Evolutionary conservation across 148 eudicot genomes (phyloP).

Genomic region (Diospyros kaki): DNA sequence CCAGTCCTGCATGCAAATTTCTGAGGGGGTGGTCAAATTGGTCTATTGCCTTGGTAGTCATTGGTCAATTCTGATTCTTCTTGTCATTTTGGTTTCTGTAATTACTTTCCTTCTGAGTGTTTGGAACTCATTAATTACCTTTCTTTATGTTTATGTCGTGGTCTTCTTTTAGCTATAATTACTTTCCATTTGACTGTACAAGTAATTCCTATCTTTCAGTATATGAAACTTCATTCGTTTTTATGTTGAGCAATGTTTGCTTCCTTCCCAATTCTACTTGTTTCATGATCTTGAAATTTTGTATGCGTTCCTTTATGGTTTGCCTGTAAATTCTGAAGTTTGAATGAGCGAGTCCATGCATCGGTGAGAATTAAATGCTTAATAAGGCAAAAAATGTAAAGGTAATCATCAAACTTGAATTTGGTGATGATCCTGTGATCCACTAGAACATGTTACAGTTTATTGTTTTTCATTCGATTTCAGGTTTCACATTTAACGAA

Average conservation of each 20-base stretch:
- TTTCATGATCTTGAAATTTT: not conserved
- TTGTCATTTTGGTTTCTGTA: too few relatives aligned
- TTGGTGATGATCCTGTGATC: not conserved
- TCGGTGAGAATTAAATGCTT: not conserved
- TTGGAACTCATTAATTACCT: too few relatives aligned
- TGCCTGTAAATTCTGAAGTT: not conserved
- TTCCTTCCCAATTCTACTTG: not conserved
- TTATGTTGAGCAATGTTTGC: not conserved
- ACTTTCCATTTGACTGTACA: too few relatives aligned
- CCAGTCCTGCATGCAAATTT: too few relatives aligned
- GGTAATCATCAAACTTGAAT: not conserved
- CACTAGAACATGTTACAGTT: not conserved
- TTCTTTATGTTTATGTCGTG: too few relatives aligned
- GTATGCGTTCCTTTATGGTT: not conserved
- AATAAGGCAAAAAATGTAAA: not conserved
- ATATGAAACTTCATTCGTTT: not conserved
- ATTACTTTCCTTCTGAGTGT: too few relatives aligned
- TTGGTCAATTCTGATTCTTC: too few relatives aligned
- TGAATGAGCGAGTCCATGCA: not conserved
- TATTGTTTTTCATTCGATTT: conserved; percentile 6
- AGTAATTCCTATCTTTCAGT: too few relatives aligned
- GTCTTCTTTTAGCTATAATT: too few relatives aligned
- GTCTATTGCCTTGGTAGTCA: too few relatives aligned
- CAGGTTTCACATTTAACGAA: conserved; percentile 85
- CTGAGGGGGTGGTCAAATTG: too few relatives aligned